Conservation (phyloP, 139 green algal species). For the Tetradesmus obliquus region DNA sequence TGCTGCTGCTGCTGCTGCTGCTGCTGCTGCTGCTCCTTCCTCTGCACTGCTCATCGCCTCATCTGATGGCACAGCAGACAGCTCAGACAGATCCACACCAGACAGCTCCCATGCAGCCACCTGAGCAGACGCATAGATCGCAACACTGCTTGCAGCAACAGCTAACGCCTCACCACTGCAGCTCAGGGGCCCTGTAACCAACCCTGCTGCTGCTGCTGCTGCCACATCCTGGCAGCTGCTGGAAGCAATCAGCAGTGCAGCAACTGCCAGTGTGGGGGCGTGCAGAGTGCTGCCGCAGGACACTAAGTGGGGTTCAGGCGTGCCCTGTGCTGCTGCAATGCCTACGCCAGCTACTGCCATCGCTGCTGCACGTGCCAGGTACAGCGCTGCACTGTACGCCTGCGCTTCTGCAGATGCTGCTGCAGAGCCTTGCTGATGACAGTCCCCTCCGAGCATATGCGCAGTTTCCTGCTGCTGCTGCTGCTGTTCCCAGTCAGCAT, state of each 20-base stretch:
- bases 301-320: constrained; percentile 11
- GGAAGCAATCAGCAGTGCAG: constrained; percentile 16
- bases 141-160: not conserved
- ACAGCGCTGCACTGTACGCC: not conserved
- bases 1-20: not conserved
- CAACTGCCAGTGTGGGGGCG: constrained; percentile 15
- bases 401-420: not conserved
- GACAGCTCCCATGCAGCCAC: constrained; percentile 22
- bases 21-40: not conserved
- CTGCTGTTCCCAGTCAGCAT: not conserved
- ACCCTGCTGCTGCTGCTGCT: not conserved
- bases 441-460: too few species aligned
- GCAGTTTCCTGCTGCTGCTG: not conserved
- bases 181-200: too few species aligned
- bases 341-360: constrained; percentile 11
- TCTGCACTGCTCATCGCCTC: not conserved
- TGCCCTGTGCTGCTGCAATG: constrained; percentile 16
- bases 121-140: not conserved
- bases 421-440: not conserved
- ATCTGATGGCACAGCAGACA: not conserved
- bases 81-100: not conserved
- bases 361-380: constrained; percentile 21
- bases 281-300: constrained; percentile 35
- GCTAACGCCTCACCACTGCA: not conserved
- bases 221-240: not conserved